A percentile compares a stretch with the other conserved stretches of the same genome.
Evolutionary conservation across 345 rosid species (phyloP).

Genomic region (Melaleuca quinquenervia): DNA sequence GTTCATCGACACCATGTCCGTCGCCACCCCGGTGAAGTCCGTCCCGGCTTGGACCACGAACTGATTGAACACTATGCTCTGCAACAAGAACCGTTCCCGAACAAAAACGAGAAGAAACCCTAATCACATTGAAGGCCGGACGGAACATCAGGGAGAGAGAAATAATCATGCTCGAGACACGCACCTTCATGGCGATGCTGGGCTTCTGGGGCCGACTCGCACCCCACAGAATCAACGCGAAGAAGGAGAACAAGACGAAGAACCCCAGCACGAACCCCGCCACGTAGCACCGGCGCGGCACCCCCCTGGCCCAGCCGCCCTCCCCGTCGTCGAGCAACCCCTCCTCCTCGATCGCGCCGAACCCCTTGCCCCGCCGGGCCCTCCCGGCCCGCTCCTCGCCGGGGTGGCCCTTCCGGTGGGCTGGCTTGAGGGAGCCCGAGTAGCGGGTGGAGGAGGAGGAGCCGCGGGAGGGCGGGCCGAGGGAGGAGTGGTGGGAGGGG

Average conservation of each 20-base stretch:
- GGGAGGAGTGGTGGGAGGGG: conserved; percentile 62
- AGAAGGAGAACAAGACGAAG: conserved; percentile 33
- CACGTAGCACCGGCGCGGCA: conserved; percentile 41
- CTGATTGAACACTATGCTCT: conserved; percentile 45
- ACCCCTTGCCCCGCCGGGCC: conserved; percentile 23
- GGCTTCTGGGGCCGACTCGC: conserved; percentile 63
- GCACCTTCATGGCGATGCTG: conserved; percentile 48
- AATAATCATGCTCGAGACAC: not conserved
- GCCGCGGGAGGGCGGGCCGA: conserved; percentile 59
- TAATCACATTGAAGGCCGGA: not conserved
- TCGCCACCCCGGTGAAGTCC: conserved; percentile 55
- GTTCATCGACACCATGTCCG: conserved; percentile 57
- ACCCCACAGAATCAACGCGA: conserved; percentile 62
- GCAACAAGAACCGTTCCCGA: not conserved
- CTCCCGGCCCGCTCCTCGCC: conserved; percentile 6
- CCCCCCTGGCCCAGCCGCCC: not conserved
- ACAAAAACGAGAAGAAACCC: not conserved
- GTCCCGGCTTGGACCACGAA: conserved; percentile 57
- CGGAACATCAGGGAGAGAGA: too few species aligned
- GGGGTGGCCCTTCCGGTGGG: conserved; percentile 10
- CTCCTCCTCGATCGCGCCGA: conserved; percentile 72
- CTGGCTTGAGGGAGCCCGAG: conserved; percentile 40
- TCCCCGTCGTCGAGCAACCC: conserved; percentile 32
- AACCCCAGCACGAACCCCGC: conserved; percentile 42
- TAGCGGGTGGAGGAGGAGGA: conserved; percentile 64